These are phyloP conservation scores for Russula sp. DNA, from an alignment of 768 basidiomycete genomes.

Conservation along the genomic window DNA sequence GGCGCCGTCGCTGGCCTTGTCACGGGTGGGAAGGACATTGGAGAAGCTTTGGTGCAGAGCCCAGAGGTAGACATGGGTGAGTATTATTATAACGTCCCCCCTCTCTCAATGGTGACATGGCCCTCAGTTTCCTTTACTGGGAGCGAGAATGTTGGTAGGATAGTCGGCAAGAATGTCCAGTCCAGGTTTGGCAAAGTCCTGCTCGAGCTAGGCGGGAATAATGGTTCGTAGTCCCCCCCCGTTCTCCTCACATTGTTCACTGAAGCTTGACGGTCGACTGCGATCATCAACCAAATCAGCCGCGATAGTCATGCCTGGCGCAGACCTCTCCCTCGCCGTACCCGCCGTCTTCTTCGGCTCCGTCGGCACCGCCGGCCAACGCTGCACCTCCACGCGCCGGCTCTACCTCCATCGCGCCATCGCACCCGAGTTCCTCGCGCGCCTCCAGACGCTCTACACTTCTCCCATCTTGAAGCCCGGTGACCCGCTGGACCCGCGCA, in stretches of 20 bases:
- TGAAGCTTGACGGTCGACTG: neutral
- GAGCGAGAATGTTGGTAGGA: slow-evolving; percentile 78
- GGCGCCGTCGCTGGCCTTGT: slow-evolving; percentile 80
- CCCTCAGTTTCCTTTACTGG: slow-evolving; percentile 87
- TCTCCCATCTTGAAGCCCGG: slow-evolving; percentile 60
- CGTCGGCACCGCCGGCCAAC: slow-evolving; percentile 67
- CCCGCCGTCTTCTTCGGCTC: slow-evolving; percentile 92
- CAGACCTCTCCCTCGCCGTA: slow-evolving; percentile 83
- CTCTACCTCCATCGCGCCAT: slow-evolving; percentile 82
- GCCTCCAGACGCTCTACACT: slow-evolving; percentile 66
- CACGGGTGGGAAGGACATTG: slow-evolving; percentile 75
- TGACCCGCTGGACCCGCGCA: slow-evolving; percentile 70
- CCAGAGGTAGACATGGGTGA: slow-evolving; percentile 71
- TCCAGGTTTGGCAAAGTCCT: slow-evolving; percentile 85
- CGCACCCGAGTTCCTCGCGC: slow-evolving; percentile 65
- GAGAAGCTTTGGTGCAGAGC: slow-evolving; percentile 71
- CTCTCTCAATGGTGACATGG: neutral
- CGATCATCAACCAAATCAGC: slow-evolving; percentile 39
- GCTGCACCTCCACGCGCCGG: slow-evolving; percentile 89
- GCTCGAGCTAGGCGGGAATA: slow-evolving; percentile 92
- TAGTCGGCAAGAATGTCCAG: slow-evolving; percentile 84
- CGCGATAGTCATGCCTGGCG: slow-evolving; percentile 88
- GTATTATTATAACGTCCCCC: slow-evolving; percentile 7
- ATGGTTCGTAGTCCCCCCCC: slow-evolving; percentile 45
- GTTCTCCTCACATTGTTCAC: neutral